These are phyloP conservation scores for Cladophialophora psammophila DNA, from an alignment of 2,329 filamentous ascomycete genomes.

Conservation along the genomic window DNA sequence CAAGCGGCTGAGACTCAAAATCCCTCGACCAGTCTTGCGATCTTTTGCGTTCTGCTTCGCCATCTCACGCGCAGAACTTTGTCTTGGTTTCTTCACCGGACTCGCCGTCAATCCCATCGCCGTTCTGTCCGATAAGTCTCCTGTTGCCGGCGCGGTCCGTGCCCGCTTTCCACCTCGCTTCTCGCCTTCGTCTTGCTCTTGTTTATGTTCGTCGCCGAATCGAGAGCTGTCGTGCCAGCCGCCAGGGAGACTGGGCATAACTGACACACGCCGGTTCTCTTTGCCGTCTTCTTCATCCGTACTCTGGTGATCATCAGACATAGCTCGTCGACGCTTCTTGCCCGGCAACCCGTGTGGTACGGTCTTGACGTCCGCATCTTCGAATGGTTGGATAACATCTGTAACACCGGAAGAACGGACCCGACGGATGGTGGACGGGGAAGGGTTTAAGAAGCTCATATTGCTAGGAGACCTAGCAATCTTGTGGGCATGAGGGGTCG, in stretches of 20 bases:
- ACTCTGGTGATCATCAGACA: conserved; percentile 34
- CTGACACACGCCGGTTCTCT: conserved; percentile 38
- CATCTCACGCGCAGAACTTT: conserved; percentile 36
- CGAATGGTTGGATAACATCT: conserved; percentile 37
- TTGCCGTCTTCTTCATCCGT: conserved; percentile 31
- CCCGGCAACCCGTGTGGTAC: conserved; percentile 42
- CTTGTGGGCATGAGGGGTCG: conserved; percentile 29
- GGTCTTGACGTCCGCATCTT: conserved; percentile 38
- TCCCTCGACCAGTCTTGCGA: conserved; percentile 37
- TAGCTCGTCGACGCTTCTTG: conserved; percentile 45
- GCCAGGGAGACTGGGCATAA: conserved; percentile 37
- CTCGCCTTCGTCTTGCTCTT: conserved; percentile 40
- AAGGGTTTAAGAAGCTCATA: conserved; percentile 47
- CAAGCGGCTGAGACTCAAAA: conserved; percentile 55
- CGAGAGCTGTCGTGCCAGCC: conserved; percentile 35
- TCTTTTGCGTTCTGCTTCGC: conserved; percentile 38
- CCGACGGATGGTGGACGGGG: conserved; percentile 51
- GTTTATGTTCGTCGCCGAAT: conserved; percentile 23
- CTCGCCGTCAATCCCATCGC: not conserved
- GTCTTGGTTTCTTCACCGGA: conserved; percentile 28
- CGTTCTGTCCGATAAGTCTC: conserved; percentile 24
- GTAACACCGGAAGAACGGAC: conserved; percentile 47
- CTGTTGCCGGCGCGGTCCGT: conserved; percentile 27
- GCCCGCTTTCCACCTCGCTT: conserved; percentile 37
- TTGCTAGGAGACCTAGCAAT: conserved; percentile 36